These are phyloP conservation scores for Laetiporus sulphureus DNA, from an alignment of 1,284 basidiomycete species.

Conservation along the genomic window DNA sequence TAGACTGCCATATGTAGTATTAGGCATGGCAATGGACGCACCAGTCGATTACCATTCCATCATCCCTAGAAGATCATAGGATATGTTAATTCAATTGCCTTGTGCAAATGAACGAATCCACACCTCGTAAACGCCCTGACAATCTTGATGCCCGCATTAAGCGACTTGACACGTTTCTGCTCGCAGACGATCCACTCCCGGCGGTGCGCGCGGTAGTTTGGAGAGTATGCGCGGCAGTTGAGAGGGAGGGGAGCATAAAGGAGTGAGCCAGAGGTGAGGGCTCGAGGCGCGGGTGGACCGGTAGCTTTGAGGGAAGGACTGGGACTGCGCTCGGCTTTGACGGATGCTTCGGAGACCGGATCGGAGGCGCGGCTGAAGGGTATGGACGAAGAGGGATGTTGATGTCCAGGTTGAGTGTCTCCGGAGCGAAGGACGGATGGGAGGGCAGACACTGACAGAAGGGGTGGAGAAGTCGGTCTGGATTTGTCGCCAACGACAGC, in stretches of 20 bases:
- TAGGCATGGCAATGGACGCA: slow-evolving; percentile 6
- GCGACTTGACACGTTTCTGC: slow-evolving; percentile 11
- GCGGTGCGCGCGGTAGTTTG: slow-evolving; percentile 15
- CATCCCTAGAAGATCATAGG: slow-evolving; percentile 13
- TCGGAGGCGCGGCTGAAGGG: background rate
- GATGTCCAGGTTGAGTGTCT: background rate
- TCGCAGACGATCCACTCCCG: slow-evolving; percentile 14
- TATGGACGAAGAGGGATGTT: background rate
- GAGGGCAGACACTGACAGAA: background rate
- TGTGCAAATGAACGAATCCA: slow-evolving; percentile 4
- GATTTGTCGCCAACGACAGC: no score
- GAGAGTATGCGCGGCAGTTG: slow-evolving; percentile 12
- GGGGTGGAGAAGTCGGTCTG: no score
- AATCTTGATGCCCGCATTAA: slow-evolving; percentile 11
- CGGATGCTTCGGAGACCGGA: slow-evolving; percentile 3
- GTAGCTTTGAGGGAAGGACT: slow-evolving; percentile 14
- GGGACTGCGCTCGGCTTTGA: slow-evolving; percentile 23
- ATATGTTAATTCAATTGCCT: background rate
- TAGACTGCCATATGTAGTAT: background rate
- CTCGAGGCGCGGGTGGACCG: slow-evolving; percentile 8
- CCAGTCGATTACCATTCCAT: slow-evolving; percentile 29
- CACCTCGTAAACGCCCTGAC: slow-evolving; percentile 19
- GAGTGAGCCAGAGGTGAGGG: slow-evolving; percentile 18
- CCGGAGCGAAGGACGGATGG: background rate
- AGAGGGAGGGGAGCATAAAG: slow-evolving; percentile 19